A percentile compares a stretch with the other conserved stretches of the same genome.
Conservation (phyloP, 495 filamentous ascomycete genomes). For the Aspergillus haitiensis region DNA sequence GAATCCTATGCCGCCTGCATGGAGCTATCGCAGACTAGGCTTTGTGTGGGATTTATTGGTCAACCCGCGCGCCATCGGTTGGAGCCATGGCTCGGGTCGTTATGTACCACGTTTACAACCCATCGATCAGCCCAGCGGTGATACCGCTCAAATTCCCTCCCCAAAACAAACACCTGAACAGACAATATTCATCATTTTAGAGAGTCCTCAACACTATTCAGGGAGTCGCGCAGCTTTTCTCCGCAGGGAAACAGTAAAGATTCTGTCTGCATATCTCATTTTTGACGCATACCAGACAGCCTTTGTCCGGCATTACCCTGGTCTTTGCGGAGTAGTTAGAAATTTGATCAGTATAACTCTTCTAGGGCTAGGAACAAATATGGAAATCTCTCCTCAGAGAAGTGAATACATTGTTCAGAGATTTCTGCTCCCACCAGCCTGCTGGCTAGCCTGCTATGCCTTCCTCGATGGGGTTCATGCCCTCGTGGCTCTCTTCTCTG, state of each 20-base stretch:
- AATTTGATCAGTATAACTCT: not conserved
- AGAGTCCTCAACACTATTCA: not conserved
- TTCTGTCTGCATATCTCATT: constrained; percentile 14
- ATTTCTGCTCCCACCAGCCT: constrained; percentile 19
- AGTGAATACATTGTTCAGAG: constrained; percentile 10
- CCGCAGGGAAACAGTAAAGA: not conserved
- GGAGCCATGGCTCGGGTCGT: constrained; percentile 20
- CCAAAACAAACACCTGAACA: not conserved
- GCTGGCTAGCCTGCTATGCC: constrained; percentile 22
- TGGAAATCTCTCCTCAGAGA: not conserved
- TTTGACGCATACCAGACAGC: constrained; percentile 20
- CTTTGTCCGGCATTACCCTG: constrained; percentile 12
- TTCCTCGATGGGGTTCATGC: constrained; percentile 26
- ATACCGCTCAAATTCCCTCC: not conserved
- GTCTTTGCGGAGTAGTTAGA: constrained; percentile 12
- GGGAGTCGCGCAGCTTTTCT: constrained; percentile 2
- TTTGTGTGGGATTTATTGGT: constrained; percentile 19
- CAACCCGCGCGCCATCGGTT: constrained; percentile 25
- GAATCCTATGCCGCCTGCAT: constrained; percentile 15
- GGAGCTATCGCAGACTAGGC: constrained; percentile 12
- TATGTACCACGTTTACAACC: constrained; percentile 16
- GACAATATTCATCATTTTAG: constrained; percentile 2
- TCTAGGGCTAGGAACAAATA: not conserved
- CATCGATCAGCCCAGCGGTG: not conserved
- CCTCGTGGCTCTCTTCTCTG: constrained; percentile 9